These are phyloP conservation scores for Nitzschia inconspicua DNA, from an alignment of 108 stramenopile genomes.

Conservation along the genomic window DNA sequence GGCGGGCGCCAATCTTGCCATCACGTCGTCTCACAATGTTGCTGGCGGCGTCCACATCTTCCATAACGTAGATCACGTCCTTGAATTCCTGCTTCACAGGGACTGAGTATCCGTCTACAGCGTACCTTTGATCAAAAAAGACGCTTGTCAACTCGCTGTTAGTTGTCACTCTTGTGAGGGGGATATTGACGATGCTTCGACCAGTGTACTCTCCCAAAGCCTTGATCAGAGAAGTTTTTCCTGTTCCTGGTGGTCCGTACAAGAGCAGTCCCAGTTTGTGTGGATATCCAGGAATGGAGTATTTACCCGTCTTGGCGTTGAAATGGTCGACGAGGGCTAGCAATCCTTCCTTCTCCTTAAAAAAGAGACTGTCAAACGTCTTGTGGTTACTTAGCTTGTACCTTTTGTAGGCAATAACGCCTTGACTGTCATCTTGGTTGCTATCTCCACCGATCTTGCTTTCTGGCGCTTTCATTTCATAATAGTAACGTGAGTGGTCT, in stretches of 20 bases:
- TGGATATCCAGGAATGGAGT: conserved; percentile 72
- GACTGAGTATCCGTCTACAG: conserved; percentile 41
- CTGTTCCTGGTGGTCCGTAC: conserved; percentile 89
- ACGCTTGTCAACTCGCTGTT: conserved; percentile 74
- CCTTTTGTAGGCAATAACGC: conserved; percentile 38
- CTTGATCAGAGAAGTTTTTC: conserved; percentile 86
- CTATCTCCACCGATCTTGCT: conserved; percentile 5
- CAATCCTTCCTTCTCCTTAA: conserved; percentile 56
- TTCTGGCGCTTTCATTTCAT: conserved; percentile 38
- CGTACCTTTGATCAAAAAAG: conserved; percentile 64
- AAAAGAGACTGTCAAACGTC: conserved; percentile 74
- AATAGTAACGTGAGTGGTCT: conserved; percentile 45
- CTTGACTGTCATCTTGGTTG: conserved; percentile 10
- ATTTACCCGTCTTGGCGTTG: conserved; percentile 55
- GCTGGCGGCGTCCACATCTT: conserved; percentile 79
- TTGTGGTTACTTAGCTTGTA: conserved; percentile 72
- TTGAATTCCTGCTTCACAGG: conserved; percentile 53
- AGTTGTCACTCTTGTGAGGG: conserved; percentile 53
- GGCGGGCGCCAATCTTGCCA: too few relatives aligned
- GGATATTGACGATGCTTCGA: conserved; percentile 73
- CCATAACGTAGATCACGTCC: conserved; percentile 80
- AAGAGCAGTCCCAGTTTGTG: conserved; percentile 81
- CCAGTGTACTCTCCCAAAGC: conserved; percentile 66
- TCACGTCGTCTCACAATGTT: conserved; percentile 63
- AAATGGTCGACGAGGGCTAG: conserved; percentile 49